Conservation (phyloP, 2,329 filamentous ascomycete genomes). For the Cadophora luteo-olivacea region DNA sequence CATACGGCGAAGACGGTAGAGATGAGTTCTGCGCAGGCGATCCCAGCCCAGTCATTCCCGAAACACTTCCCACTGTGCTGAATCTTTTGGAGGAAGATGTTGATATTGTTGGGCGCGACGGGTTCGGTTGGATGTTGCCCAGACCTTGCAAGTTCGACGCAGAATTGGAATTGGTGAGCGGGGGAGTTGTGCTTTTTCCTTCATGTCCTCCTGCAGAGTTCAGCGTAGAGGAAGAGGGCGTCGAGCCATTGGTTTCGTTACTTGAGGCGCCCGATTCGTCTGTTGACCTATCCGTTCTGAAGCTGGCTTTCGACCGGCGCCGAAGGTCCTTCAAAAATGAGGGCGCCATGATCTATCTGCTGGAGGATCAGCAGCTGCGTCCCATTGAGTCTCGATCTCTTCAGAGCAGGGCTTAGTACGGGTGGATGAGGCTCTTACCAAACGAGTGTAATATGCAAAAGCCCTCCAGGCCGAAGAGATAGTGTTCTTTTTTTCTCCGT, state of each 20-base stretch:
- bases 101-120: constrained; percentile 53
- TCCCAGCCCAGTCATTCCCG: constrained; percentile 67
- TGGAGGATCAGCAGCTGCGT: constrained; percentile 8
- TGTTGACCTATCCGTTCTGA: constrained; percentile 68
- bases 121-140: constrained; percentile 53
- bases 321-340: constrained; percentile 79
- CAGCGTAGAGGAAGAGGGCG: constrained; percentile 62
- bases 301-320: constrained; percentile 77
- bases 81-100: constrained; percentile 57
- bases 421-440: constrained; percentile 6
- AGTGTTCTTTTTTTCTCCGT: not conserved
- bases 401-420: not conserved
- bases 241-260: constrained; percentile 62
- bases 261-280: constrained; percentile 54
- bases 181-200: constrained; percentile 57
- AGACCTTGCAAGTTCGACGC: constrained; percentile 69
- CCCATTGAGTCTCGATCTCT: not conserved
- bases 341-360: constrained; percentile 55
- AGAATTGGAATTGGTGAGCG: constrained; percentile 52
- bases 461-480: not conserved
- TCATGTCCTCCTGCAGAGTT: constrained; percentile 54
- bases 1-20: constrained; percentile 76
- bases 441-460: constrained; percentile 21
- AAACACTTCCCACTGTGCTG: constrained; percentile 55
- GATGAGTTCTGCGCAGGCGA: constrained; percentile 59